Percentiles rank a stretch among this genome's conserved stretches.
Evolutionary conservation across 345 rosid species (phyloP).

Genomic region (Diplotaxis tenuifolia): DNA sequence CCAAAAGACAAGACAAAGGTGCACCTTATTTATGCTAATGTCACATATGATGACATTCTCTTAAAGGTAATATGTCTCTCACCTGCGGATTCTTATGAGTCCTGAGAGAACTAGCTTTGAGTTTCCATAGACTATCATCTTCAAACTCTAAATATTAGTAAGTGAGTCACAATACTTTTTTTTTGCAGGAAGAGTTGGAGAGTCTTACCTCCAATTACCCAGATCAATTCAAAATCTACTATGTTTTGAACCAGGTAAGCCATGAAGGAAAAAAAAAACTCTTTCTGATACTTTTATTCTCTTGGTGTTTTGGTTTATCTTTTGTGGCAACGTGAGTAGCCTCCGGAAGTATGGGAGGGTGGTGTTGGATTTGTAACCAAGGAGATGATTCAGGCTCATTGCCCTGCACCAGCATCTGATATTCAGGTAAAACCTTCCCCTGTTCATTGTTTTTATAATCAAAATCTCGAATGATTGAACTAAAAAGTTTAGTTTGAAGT

Average conservation of each 20-base stretch:
- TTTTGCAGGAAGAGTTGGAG: conserved; percentile 82
- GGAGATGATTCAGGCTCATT: conserved; percentile 83
- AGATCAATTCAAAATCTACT: conserved; percentile 65
- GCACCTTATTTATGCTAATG: conserved; percentile 91
- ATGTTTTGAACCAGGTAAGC: conserved; percentile 88
- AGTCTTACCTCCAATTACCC: conserved; percentile 63
- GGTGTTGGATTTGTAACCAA: conserved; percentile 88
- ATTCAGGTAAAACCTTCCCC: conserved; percentile 47
- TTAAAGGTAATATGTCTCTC: conserved; percentile 54
- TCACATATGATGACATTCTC: conserved; percentile 85
- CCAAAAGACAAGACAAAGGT: conserved; percentile 79
- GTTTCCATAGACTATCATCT: neutral
- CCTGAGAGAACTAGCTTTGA: neutral
- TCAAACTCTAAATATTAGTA: neutral
- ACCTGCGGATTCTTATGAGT: neutral
- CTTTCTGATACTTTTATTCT: neutral
- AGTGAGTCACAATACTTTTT: neutral
- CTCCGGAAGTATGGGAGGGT: conserved; percentile 86
- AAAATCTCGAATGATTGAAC: too few relatives aligned
- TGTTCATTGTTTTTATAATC: neutral
- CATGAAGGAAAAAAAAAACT: neutral
- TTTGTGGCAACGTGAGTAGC: conserved; percentile 42
- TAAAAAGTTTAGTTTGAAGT: too few relatives aligned
- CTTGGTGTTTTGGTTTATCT: neutral
- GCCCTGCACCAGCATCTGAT: conserved; percentile 74